Percentiles rank a stretch among this genome's conserved stretches.
Evolutionary conservation across 495 filamentous ascomycete genomes (phyloP).

Genomic region (Podospora conica): DNA sequence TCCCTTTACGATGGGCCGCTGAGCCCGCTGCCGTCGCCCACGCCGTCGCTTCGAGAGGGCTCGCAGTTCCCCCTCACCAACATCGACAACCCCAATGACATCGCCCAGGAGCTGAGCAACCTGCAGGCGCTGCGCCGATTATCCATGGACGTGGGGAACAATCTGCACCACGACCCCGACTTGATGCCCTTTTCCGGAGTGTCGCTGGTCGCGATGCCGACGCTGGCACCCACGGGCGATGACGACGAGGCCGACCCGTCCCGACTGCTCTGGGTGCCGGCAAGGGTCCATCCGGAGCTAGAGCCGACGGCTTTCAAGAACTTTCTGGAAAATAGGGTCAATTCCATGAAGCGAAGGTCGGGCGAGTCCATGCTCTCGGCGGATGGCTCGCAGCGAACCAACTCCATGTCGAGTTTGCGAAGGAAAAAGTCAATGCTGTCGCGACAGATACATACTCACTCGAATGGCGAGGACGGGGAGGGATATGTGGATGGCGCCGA

Average conservation of each 20-base stretch:
- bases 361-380: conserved; percentile 63
- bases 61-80: conserved; percentile 80
- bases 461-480: conserved; percentile 50
- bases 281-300: conserved; percentile 86
- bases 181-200: conserved; percentile 70
- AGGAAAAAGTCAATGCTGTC: conserved; percentile 87
- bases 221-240: conserved; percentile 65
- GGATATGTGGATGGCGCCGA: conserved; percentile 86
- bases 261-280: conserved; percentile 91
- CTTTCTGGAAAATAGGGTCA: conserved; percentile 87
- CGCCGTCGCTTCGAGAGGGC: conserved; percentile 54
- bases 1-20: conserved; percentile 46
- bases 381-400: conserved; percentile 55
- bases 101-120: conserved; percentile 93
- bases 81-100: conserved; percentile 86
- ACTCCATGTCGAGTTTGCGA: conserved; percentile 38
- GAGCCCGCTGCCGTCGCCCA: conserved; percentile 47
- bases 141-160: conserved; percentile 94
- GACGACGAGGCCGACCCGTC: conserved; percentile 85
- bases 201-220: conserved; percentile 57
- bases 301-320: conserved; percentile 95
- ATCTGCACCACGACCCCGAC: conserved; percentile 73
- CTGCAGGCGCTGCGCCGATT: conserved; percentile 90
- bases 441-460: conserved; percentile 68
- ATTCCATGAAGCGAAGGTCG: conserved; percentile 79